Conservation (phyloP, 164 flowering plant species). For the Brasenia schreberi region DNA sequence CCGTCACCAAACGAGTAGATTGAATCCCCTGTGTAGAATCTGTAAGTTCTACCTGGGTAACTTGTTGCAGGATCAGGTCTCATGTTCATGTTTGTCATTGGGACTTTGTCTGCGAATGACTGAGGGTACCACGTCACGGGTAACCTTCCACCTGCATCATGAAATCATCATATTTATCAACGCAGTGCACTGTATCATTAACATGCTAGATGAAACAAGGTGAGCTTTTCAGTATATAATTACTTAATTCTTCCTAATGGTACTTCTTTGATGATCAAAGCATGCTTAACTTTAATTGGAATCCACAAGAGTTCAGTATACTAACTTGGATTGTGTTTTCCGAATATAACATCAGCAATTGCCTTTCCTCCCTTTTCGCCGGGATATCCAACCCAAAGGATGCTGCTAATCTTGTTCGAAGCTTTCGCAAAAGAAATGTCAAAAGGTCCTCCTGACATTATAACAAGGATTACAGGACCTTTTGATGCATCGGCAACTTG, state of each 20-base stretch:
- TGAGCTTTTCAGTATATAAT: not conserved
- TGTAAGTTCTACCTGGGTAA: slow-evolving; percentile 80
- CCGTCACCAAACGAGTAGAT: slow-evolving; percentile 83
- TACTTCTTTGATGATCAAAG: not conserved
- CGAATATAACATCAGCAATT: slow-evolving; percentile 75
- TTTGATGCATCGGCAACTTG: slow-evolving; percentile 57
- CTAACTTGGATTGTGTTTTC: slow-evolving; percentile 70
- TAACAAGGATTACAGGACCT: slow-evolving; percentile 73
- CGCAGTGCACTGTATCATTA: not conserved
- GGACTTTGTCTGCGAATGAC: slow-evolving; percentile 60
- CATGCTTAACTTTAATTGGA: no score
- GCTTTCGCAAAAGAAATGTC: slow-evolving; percentile 67
- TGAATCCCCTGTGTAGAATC: slow-evolving; percentile 78
- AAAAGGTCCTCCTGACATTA: slow-evolving; percentile 86
- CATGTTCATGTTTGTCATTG: slow-evolving; percentile 98
- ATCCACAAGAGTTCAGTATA: not conserved
- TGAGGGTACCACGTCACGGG: slow-evolving; percentile 99
- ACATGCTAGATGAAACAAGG: not conserved
- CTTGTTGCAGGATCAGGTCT: slow-evolving; percentile 72
- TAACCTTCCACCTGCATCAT: slow-evolving; percentile 64
- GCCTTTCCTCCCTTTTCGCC: slow-evolving; percentile 99
- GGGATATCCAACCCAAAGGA: slow-evolving; percentile 98
- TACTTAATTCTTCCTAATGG: not conserved
- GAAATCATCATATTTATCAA: not conserved
- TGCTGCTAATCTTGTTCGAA: slow-evolving; percentile 45